Percentiles rank a stretch among this genome's conserved stretches.
Evolutionary conservation across 2,329 filamentous ascomycete genomes (phyloP).

Genomic region (Orbilia oligospora): DNA sequence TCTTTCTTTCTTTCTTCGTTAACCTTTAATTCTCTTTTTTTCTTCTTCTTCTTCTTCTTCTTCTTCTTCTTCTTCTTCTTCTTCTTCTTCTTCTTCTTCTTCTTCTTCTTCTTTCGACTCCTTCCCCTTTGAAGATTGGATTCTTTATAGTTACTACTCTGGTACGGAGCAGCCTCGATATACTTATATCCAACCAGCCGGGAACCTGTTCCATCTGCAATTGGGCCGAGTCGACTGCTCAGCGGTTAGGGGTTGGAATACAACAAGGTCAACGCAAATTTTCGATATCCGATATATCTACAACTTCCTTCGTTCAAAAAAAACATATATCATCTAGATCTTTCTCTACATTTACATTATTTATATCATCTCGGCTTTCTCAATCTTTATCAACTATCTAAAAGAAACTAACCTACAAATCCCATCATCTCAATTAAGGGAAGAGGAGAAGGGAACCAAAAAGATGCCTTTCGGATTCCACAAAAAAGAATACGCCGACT

Average conservation of each 20-base stretch:
- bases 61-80: not conserved
- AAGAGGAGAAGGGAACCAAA: not conserved
- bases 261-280: conserved; percentile 51
- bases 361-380: not conserved
- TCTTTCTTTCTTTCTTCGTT: not conserved
- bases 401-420: not conserved
- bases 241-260: conserved; percentile 16
- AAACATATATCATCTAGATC: too few species aligned
- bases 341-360: not conserved
- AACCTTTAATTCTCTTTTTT: not conserved
- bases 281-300: not conserved
- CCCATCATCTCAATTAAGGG: not conserved
- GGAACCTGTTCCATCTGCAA: too few species aligned
- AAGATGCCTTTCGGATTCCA: conserved; percentile 60
- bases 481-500: conserved; percentile 35
- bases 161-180: too few species aligned
- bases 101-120: not conserved
- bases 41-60: not conserved
- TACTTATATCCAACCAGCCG: too few species aligned
- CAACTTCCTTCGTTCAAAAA: too few species aligned
- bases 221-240: not conserved
- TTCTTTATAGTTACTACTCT: not conserved
- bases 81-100: not conserved
- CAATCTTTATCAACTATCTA: not conserved
- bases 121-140: not conserved